phyloP scores from a whole-genome alignment of 495 filamentous ascomycete species.

The Aspergillus sclerotioniger region DNA sequence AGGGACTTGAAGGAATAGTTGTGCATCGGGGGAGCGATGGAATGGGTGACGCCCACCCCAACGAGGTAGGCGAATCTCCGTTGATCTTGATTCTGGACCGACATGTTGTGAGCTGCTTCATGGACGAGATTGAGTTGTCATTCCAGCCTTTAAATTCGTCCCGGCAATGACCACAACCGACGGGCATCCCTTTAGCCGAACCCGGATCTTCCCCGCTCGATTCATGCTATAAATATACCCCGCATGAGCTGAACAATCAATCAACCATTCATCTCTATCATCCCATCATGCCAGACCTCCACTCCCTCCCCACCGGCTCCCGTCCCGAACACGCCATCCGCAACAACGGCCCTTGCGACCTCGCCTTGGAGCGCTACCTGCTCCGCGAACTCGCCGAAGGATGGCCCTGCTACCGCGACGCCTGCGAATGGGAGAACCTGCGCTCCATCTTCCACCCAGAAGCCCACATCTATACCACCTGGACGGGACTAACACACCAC shows the following conservation, averaged over 20 bases:
- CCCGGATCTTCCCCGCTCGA: too few species aligned
- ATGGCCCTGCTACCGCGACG: constrained; percentile 64
- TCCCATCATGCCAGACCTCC: constrained; percentile 30
- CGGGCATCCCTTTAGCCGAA: too few species aligned
- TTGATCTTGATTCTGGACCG: background rate
- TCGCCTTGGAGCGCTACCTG: constrained; percentile 51
- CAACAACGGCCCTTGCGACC: constrained; percentile 51
- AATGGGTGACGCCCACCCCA: constrained; percentile 43
- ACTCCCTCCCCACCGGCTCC: constrained; percentile 28
- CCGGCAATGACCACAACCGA: too few species aligned
- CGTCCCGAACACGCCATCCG: constrained; percentile 43
- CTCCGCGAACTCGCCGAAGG: constrained; percentile 64
- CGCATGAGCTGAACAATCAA: too few species aligned
- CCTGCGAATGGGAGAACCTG: constrained; percentile 67
- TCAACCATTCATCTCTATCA: too few species aligned
- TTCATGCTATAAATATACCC: too few species aligned
- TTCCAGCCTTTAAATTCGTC: too few species aligned
- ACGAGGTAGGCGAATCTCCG: constrained; percentile 25
- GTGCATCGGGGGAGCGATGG: constrained; percentile 44
- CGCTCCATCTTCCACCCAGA: constrained; percentile 57
- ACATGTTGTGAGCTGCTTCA: too few species aligned
- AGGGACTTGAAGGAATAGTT: constrained; percentile 40
- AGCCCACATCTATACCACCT: constrained; percentile 63
- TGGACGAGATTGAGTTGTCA: too few species aligned
- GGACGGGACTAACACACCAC: constrained; percentile 53